phyloP scores from a whole-genome alignment of 2,329 filamentous ascomycete genomes.

The Aureobasidium sp. region DNA sequence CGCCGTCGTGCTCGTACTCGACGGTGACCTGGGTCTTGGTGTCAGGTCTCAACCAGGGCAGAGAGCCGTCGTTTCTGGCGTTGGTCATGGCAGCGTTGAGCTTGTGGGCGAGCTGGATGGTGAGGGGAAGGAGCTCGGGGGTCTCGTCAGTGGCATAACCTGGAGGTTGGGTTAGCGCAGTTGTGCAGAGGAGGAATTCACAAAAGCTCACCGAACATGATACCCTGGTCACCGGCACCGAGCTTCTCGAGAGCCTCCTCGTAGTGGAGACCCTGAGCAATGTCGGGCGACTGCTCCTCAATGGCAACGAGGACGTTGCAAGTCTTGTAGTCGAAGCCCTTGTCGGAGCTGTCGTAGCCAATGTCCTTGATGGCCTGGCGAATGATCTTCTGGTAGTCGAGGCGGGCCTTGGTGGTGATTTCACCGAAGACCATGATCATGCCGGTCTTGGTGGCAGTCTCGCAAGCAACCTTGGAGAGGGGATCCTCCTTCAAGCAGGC shows the following conservation, averaged over 20 bases:
- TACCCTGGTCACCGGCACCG: constrained; percentile 98
- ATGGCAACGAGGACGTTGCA: constrained; percentile 97
- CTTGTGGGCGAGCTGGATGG: constrained; percentile 89
- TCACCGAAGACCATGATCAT: constrained; percentile 99
- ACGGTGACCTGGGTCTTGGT: constrained; percentile 99
- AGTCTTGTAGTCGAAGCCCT: constrained; percentile 99
- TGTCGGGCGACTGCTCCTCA: constrained; percentile 98
- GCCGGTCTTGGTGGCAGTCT: constrained; percentile 98
- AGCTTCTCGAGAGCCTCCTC: constrained; percentile 96
- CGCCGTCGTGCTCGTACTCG: constrained; percentile 95
- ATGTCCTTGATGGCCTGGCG: constrained; percentile 95
- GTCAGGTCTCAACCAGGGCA: constrained; percentile 93
- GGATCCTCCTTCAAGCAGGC: constrained; percentile 92
- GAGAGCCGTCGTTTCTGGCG: constrained; percentile 75
- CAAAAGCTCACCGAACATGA: constrained; percentile 71
- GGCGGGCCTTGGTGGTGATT: constrained; percentile 89
- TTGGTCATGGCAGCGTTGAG: constrained; percentile 91
- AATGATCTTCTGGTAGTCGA: constrained; percentile 98
- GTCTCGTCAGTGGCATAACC: constrained; percentile 98
- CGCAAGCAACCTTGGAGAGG: constrained; percentile 96
- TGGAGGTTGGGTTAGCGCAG: neutral
- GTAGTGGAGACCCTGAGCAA: constrained; percentile 97
- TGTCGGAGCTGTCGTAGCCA: constrained; percentile 91
- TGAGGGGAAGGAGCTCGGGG: constrained; percentile 91
- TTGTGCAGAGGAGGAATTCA: neutral